Percentiles rank a stretch among this genome's conserved stretches.
These are phyloP conservation scores for Candolleomyces aberdarensis DNA, from an alignment of 768 basidiomycete genomes.

Conservation along the genomic window DNA sequence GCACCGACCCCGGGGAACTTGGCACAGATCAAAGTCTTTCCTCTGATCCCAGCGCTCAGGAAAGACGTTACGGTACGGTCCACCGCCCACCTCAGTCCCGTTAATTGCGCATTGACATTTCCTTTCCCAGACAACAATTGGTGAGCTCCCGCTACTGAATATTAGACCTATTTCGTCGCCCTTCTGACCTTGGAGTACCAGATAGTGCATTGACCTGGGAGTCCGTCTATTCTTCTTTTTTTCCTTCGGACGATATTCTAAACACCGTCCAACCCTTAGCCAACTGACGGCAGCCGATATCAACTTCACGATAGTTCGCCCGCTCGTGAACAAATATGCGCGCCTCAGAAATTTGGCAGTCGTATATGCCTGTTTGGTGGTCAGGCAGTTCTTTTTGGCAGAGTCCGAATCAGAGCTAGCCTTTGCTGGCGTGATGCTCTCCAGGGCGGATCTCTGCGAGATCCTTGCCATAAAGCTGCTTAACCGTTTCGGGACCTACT, in stretches of 20 bases:
- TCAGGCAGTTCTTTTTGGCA: constrained; percentile 73
- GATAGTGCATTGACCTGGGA: constrained; percentile 80
- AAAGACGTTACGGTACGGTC: constrained; percentile 63
- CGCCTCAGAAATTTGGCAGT: constrained; percentile 70
- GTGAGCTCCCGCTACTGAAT: constrained; percentile 16
- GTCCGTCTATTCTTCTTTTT: constrained; percentile 40
- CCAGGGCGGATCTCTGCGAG: constrained; percentile 77
- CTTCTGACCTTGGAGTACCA: constrained; percentile 23
- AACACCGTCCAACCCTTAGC: constrained; percentile 28
- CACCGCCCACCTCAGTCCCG: background rate
- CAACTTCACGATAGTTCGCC: constrained; percentile 76
- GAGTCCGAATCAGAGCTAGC: constrained; percentile 71
- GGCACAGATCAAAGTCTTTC: constrained; percentile 70
- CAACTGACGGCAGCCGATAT: constrained; percentile 82
- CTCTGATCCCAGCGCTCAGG: constrained; percentile 72
- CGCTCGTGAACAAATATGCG: constrained; percentile 77
- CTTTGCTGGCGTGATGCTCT: constrained; percentile 66
- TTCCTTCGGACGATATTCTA: too few species aligned
- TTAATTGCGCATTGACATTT: constrained; percentile 15
- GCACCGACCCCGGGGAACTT: constrained; percentile 58
- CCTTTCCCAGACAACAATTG: constrained; percentile 42
- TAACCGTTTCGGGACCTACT: constrained; percentile 65
- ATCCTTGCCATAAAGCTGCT: constrained; percentile 87
- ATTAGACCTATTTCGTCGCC: too few species aligned
- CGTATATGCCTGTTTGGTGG: constrained; percentile 75